Base-by-base conservation (phyloP, 169 alveolate genomes). In the Babesia bigemina region DNA sequence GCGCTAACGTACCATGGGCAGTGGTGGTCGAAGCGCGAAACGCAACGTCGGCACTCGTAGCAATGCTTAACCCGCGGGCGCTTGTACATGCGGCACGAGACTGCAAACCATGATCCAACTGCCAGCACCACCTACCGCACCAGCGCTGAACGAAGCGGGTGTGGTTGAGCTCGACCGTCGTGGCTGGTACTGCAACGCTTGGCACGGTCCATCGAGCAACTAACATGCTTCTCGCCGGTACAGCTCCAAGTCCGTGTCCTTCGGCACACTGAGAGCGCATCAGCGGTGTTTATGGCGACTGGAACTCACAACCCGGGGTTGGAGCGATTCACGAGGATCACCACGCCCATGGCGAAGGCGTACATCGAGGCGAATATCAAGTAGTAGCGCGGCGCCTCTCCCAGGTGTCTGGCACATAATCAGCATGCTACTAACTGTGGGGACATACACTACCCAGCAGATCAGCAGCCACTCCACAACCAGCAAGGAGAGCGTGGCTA, bases 1-100 rank as follows among this genome's bases (percentile, higher is more conserved):
- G 17, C 49, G 53, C n/a, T 12, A 44, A 59, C 55, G 28, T 83
- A 90, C 94, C 91, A 96, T n/a, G 97, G 98, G 63, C 99, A 97
- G 79, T 97, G 99, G 82, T 97, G 99, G 77, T 97, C 99, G 85
- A 93, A 95, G 50, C 94, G 86, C 19, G 85, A 87, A 19, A 97
- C 94, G 65, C 99, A 97, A 55, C 85, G 76, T 36, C 94, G 86
- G 76, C 99, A 97, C 45, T 91, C 88, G 67, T 92, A 92, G 84
- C 99, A 97, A 79, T 97, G 99, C 50, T 93, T 92, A n/a, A 96
- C 84, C 73, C 99, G 82, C 16, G 97, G 95, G 26, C 98, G 96
- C 58, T 95, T 90, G 50, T 83, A 83, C 13, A 83, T 50, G 33
- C 75, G 79, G 48, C 90, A 83, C 21, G 56, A 36, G 42, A 53